Evolutionary conservation across 106 monocot species (phyloP).

Genomic region (Dactylorhiza incarnata): DNA sequence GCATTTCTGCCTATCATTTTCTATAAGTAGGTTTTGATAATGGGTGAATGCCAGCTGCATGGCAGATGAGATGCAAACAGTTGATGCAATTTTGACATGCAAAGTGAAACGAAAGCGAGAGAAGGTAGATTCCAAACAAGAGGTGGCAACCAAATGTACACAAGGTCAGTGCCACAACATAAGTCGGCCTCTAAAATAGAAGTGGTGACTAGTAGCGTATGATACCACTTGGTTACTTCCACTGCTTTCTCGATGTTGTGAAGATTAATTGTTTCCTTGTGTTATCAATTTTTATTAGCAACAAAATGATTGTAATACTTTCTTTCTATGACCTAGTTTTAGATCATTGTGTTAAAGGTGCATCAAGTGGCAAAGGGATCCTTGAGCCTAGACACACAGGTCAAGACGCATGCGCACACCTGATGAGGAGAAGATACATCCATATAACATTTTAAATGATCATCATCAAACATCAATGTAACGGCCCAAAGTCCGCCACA

Average conservation of each 20-base stretch:
- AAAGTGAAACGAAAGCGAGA: conserved; percentile 78
- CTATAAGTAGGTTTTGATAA: neutral
- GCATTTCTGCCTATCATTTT: neutral
- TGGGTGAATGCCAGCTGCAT: conserved; percentile 47
- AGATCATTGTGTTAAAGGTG: too few species aligned
- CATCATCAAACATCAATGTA: too few species aligned
- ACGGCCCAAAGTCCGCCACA: too few species aligned
- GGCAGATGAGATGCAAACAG: conserved; percentile 81
- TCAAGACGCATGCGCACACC: too few species aligned
- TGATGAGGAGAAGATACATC: too few species aligned
- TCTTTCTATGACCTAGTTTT: neutral
- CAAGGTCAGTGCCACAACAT: conserved; percentile 27
- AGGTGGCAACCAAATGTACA: conserved; percentile 15
- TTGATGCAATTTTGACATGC: conserved; percentile 81
- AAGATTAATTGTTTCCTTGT: neutral
- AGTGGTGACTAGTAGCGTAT: neutral
- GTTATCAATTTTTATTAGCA: neutral
- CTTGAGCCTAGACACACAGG: too few species aligned
- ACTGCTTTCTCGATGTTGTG: neutral
- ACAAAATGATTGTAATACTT: neutral
- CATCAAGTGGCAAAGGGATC: too few species aligned
- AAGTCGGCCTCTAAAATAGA: neutral
- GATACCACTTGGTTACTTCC: neutral
- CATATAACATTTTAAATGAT: too few species aligned
- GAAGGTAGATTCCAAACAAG: conserved; percentile 14